A percentile compares a stretch with the other conserved stretches of the same genome.
phyloP scores from a whole-genome alignment of 176 grass and related monocot species.

The Aegilops sharonensis region DNA sequence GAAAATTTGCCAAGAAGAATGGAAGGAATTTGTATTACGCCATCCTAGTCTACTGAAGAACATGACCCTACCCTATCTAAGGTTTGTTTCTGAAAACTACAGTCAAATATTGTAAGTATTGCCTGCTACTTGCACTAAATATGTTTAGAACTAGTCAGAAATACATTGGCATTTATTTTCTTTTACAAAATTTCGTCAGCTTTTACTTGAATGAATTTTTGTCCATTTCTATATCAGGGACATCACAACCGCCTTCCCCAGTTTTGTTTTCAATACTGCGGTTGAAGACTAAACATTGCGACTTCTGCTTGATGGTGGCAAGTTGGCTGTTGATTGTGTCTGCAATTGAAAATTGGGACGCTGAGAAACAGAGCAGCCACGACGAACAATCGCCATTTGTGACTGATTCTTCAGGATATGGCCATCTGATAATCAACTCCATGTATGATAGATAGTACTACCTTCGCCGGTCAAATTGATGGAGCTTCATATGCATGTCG shows the following conservation, averaged over 20 bases:
- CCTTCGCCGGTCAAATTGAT: not conserved
- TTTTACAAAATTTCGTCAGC: too few relatives aligned
- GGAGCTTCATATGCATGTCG: not conserved
- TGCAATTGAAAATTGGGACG: not conserved
- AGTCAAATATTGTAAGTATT: not conserved
- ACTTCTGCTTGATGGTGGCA: not conserved
- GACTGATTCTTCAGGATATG: not conserved
- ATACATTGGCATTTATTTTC: not conserved
- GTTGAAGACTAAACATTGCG: conserved; percentile 54
- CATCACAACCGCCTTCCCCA: conserved; percentile 76
- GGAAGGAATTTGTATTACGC: conserved; percentile 67
- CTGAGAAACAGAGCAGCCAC: conserved; percentile 9
- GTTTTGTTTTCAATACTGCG: conserved; percentile 28
- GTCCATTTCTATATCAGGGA: conserved; percentile 48
- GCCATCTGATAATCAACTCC: not conserved
- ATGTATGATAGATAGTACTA: not conserved
- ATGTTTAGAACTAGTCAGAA: not conserved
- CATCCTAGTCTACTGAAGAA: conserved; percentile 82
- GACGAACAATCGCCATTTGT: not conserved
- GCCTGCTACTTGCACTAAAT: not conserved
- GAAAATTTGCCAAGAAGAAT: conserved; percentile 78
- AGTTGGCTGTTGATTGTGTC: conserved; percentile 18
- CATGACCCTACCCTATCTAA: conserved; percentile 64
- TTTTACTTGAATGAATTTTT: not conserved
- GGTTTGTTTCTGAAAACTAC: too few relatives aligned